These are phyloP conservation scores for Carpinus viminea DNA, from an alignment of 306 rosid species.

Conservation along the genomic window DNA sequence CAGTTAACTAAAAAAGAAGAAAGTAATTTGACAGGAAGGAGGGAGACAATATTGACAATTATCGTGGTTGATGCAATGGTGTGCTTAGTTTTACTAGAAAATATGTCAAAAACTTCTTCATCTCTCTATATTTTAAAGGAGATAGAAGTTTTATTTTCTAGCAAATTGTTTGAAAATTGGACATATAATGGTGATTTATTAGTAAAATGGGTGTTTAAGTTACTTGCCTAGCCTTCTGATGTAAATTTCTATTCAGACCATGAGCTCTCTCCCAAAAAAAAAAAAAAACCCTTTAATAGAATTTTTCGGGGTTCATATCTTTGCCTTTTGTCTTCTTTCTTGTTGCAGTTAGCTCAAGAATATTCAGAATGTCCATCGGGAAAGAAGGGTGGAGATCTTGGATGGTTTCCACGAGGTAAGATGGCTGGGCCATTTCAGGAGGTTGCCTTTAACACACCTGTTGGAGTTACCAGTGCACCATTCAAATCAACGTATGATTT, in stretches of 20 bases:
- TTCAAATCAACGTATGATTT: conserved; percentile 84
- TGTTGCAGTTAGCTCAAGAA: conserved; percentile 76
- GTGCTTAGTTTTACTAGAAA: not conserved
- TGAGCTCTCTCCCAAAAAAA: not conserved
- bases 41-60: not conserved
- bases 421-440: conserved; percentile 99
- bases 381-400: conserved; percentile 97
- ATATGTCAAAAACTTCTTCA: not conserved
- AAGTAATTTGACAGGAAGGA: not conserved
- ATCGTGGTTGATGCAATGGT: not conserved
- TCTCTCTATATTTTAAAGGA: not conserved
- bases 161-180: not conserved
- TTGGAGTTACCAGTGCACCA: conserved; percentile 88
- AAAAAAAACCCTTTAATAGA: no score
- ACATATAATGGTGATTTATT: not conserved
- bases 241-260: not conserved
- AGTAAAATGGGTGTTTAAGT: not conserved
- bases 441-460: conserved; percentile 75
- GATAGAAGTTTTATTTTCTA: not conserved
- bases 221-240: not conserved
- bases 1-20: not conserved
- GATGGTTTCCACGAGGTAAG: conserved; percentile 99
- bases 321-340: not conserved
- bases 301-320: not conserved
- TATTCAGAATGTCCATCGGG: conserved; percentile 98